Base-by-base conservation (phyloP, 352 stramenopile genomes). In the Hyaloperonospora brassicae region DNA sequence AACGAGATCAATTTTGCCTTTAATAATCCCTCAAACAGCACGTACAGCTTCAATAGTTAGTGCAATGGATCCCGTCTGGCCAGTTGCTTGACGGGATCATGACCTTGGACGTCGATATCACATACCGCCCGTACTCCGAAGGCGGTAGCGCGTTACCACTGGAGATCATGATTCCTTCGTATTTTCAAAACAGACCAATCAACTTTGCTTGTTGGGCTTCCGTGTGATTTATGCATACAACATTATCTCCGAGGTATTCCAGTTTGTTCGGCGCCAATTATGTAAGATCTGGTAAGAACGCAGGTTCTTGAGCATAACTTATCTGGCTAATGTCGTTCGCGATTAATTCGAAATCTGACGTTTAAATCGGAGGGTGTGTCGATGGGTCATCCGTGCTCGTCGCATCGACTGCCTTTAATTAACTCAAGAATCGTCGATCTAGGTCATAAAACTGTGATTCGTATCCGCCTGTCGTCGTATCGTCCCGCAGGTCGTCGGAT, bases 91-190 rank as follows among this genome's bases (percentile, higher is more conserved):
- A 31, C 7, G 7, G 27, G 27, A 8, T 31, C 9, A 56, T 50
- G 17, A 31, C 27, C 27, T 31, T 31, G 27, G 7, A 31, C 7
- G 7, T 31, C 27, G 27, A 31, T 31, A 31, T 49, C 50, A 8
- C 40, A 56, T 0, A 56, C 30, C 0, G 22, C 1, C 50, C 41
- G 11, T 49, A 56, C 1, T 38, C 39, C 0, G 41, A 39, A 2
- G 50, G 50, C 14, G 50, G 50, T 17, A 49, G 14, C 0, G 50
- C n/a, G 11, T 56, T 49, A 11, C 40, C 50, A 34, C 50, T 55
- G 1, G 39, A 25, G 13, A 56, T 56, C 38, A 56, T 49, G 13
- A 56, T 56, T 0, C 2, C 4, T 36, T 42, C 40, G 21, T 56
- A 34, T 2, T 10, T 1, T 13, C 40, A 9, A 14, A 39, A 27